Evolutionary conservation across 352 stramenopile genomes (phyloP), one percentile per base, ranked within the genome.

Genomic region (Phytophthora capsici): DNA sequence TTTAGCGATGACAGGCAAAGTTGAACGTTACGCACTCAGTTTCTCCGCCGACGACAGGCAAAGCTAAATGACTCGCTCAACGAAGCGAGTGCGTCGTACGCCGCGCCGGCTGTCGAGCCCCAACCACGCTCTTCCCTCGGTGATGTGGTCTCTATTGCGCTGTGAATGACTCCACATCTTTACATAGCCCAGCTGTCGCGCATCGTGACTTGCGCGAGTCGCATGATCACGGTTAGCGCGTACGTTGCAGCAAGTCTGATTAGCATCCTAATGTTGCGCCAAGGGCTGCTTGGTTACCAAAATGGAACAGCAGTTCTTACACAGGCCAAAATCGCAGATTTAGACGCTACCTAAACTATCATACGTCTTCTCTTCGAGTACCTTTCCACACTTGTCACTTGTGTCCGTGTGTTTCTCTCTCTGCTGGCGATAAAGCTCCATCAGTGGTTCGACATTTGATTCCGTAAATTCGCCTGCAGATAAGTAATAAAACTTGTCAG

Each of bases 361-460:
- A n/a, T 48, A 20, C 14, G 54, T 43, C n/a, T 17, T 45, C 23
- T 41, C 52, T 34, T 40, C 25, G 22, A 26, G 30, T 38, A 34
- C 38, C 19, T 26, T 30, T 37, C 7, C 37, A 47, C 13, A 25
- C n/a, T 10, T 44, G 25, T 50, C 53, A 17, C 50, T 53, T 30
- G 12, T 41, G 28, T 34, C 25, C 19, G 43, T 51, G 36, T 50
- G 30, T 49, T 51, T 30, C 51, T 49, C 22, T 41, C n/a, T 40
- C 30, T 32, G 20, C 14, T 14, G 41, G 6, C 45, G n/a, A 54
- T 45, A 8, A n/a, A n/a, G 19, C 17, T 59, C 26, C 17, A 38
- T 71, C 30, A 76, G 37, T 62, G 63, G 20, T 69, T 72, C 19
- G 50, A 59, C 62, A 69, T 72, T 12, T 71, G 67, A 41, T 72